phyloP scores from a whole-genome alignment of 345 rosid species.

The Euphorbia lathyris region DNA sequence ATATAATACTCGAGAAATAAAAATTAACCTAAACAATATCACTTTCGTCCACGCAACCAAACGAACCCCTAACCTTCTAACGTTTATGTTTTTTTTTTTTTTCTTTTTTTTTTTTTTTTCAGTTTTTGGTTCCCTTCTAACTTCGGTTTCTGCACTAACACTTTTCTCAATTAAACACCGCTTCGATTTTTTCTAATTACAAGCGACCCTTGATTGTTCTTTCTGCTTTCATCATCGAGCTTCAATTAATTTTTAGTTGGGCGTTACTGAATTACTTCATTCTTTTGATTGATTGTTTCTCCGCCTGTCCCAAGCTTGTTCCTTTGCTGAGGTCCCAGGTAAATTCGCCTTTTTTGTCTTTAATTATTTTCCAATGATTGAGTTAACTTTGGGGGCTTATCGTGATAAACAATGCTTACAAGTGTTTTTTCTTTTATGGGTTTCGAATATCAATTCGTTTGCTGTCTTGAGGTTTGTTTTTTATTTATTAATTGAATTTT shows the following conservation, averaged over 20 bases:
- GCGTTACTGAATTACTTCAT: neutral
- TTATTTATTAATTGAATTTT: neutral
- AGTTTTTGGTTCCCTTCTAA: too few species aligned
- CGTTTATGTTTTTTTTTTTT: neutral
- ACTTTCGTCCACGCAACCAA: slow-evolving; percentile 13
- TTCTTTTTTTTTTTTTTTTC: too few species aligned
- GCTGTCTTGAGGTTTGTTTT: neutral
- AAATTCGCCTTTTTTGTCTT: slow-evolving; percentile 2
- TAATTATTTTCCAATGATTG: neutral
- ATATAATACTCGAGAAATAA: neutral
- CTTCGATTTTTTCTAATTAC: neutral
- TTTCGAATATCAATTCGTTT: neutral
- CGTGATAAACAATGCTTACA: neutral
- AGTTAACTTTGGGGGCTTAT: neutral
- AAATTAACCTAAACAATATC: neutral
- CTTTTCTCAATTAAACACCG: slow-evolving; percentile 8
- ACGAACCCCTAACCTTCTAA: neutral
- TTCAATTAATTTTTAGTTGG: neutral
- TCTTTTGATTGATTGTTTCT: slow-evolving; percentile 1
- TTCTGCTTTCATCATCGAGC: neutral
- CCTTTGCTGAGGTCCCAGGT: slow-evolving; percentile 13
- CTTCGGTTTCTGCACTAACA: neutral
- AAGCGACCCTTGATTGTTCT: neutral
- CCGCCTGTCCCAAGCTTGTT: neutral
- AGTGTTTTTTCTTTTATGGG: neutral